A percentile compares a stretch with the other conserved stretches of the same genome.
phyloP scores from a whole-genome alignment of 148 eudicot species.

The Cornus florida region DNA sequence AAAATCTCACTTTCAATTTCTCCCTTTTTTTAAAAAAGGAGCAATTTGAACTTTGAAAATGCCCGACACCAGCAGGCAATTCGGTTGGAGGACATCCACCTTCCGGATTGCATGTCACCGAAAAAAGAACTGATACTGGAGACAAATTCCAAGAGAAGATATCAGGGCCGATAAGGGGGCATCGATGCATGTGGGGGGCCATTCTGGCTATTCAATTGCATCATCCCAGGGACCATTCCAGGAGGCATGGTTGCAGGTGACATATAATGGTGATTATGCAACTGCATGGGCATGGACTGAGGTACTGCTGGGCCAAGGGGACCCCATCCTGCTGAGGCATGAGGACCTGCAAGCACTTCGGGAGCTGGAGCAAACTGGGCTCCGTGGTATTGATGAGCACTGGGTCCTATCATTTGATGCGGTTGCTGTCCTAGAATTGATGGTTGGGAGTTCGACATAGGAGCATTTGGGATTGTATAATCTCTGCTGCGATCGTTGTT shows the following conservation, averaged over 20 bases:
- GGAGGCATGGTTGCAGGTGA: slow-evolving; percentile 43
- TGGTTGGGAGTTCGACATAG: slow-evolving; percentile 48
- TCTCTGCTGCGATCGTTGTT: slow-evolving; percentile 96
- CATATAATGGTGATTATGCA: slow-evolving; percentile 66
- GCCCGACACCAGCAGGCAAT: not conserved
- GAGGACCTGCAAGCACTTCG: slow-evolving; percentile 16
- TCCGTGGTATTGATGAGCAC: slow-evolving; percentile 41
- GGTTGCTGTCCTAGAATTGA: slow-evolving; percentile 66
- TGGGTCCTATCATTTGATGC: slow-evolving; percentile 38
- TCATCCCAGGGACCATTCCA: slow-evolving; percentile 38
- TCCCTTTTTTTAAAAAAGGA: too few species aligned
- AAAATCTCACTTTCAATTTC: too few species aligned
- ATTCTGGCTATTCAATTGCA: slow-evolving; percentile 34
- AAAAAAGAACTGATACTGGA: too few species aligned
- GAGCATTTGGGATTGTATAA: slow-evolving; percentile 62
- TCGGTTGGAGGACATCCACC: not conserved
- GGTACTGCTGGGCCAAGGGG: slow-evolving; percentile 34
- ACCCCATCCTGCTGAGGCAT: slow-evolving; percentile 64
- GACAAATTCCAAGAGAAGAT: not conserved
- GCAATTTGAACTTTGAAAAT: not conserved
- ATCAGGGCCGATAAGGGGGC: slow-evolving; percentile 38
- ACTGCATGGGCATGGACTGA: slow-evolving; percentile 55
- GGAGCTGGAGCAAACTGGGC: slow-evolving; percentile 44
- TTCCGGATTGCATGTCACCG: not conserved
- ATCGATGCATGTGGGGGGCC: slow-evolving; percentile 44